Conservation (phyloP, 306 rosid species). For the Glycine tomentella region DNA sequence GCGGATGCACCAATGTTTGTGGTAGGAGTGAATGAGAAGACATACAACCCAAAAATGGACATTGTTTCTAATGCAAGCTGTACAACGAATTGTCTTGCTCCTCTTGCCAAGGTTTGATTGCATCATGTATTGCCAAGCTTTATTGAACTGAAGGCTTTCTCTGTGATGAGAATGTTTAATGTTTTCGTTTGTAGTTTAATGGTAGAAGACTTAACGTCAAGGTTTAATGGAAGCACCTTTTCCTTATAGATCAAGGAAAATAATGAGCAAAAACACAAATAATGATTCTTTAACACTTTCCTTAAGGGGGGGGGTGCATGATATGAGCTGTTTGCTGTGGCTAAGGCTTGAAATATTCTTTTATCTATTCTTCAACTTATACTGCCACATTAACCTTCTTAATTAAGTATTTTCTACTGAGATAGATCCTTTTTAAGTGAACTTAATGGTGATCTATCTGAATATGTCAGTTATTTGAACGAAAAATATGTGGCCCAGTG, state of each 20-base stretch:
- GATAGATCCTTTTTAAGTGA: constrained; percentile 2
- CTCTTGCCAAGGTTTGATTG: constrained; percentile 88
- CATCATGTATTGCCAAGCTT: constrained; percentile 21
- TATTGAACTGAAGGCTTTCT: constrained; percentile 13
- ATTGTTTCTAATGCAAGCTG: constrained; percentile 98
- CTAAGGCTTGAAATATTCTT: constrained; percentile 3
- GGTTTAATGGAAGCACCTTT: not conserved
- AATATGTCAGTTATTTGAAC: not conserved
- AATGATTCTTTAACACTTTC: constrained; percentile 22
- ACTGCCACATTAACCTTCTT: not conserved
- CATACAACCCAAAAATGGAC: constrained; percentile 82
- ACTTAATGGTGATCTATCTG: not conserved
- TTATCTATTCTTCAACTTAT: constrained; percentile 6
- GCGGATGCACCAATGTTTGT: constrained; percentile 99
- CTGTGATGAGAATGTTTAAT: not conserved
- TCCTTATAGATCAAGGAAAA: constrained; percentile 5
- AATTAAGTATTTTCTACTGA: not conserved
- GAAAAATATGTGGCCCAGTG: not conserved
- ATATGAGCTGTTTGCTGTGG: not conserved
- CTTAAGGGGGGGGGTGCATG: not conserved
- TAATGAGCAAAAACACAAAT: not conserved
- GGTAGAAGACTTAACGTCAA: not conserved
- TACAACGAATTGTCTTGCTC: constrained; percentile 99
- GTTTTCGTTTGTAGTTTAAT: constrained; percentile 7
- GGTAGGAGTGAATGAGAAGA: constrained; percentile 88